Evolutionary conservation across 371 early-diverging fungal species (phyloP), one percentile per base, ranked within the genome.

Genomic region (Mortierella sp.): DNA sequence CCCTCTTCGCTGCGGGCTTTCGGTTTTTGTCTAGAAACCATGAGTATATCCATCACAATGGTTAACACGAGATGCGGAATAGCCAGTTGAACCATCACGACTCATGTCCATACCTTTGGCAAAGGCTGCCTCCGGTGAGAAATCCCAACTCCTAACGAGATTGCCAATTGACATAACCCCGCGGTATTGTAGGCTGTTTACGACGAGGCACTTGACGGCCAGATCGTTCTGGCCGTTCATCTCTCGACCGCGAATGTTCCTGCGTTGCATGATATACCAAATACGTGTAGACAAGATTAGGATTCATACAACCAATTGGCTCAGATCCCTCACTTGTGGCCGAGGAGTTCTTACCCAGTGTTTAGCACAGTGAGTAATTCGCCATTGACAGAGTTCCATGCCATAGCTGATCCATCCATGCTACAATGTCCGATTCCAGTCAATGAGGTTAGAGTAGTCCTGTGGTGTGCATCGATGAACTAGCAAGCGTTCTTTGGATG

Each of bases 351-450:
- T 50, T 65, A 76, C 77, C 69, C 65, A 41, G 45, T 63, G 31
- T 62, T 64, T 34, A 76, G 43, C 2, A 69, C 54, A 39, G 65
- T 53, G 9, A 76, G 44, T n/a, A 61, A 41, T 22, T 60, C 17
- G 16, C 77, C 69, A 27, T 76, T 76, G 25, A 76, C 65, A 12
- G 77, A 65, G 46, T 76, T 76, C 77, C 77, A 76, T 21, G 62
- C 58, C 41, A 69, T 76, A 14, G 58, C 69, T 61, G 60, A 64
- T 17, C 77, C 77, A 29, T 76, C 61, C 39, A 48, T 14, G 40
- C 69, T 74, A 66, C 24, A 48, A 7, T 16, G 14, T n/a, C 4
- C 27, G 16, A 34, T 34, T 34, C n/a, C n/a, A n/a, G n/a, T n/a
- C 34, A 34, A 34, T 7, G 34, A 19, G 29, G 9, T 49, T 25